These are phyloP conservation scores for Beauveria caledonica DNA, from an alignment of 2,329 filamentous ascomycete genomes.

Conservation along the genomic window DNA sequence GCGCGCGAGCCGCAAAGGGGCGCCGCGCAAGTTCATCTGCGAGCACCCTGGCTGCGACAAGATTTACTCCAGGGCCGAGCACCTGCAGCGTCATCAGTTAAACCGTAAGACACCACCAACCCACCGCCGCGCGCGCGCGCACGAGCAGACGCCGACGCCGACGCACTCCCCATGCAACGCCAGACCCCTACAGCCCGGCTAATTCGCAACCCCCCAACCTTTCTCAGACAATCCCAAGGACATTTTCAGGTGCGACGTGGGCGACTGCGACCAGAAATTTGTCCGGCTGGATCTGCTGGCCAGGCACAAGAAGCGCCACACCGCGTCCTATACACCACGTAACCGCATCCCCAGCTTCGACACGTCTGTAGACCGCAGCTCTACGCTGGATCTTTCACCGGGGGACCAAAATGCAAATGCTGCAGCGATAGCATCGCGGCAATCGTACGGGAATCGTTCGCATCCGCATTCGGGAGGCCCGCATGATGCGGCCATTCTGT, in stretches of 20 bases:
- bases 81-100: conserved; percentile 72
- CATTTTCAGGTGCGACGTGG: conserved; percentile 69
- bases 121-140: conserved; percentile 12
- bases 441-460: conserved; percentile 16
- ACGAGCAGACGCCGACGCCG: background rate
- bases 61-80: conserved; percentile 72
- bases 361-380: conserved; percentile 20
- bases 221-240: conserved; percentile 65
- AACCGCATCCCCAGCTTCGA: conserved; percentile 43
- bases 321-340: conserved; percentile 42
- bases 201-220: conserved; percentile 3
- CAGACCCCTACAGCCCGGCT: conserved; percentile 13
- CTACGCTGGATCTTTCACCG: background rate
- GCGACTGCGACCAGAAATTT: conserved; percentile 67
- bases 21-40: conserved; percentile 50
- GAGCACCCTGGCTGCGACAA: conserved; percentile 66
- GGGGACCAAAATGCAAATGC: background rate
- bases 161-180: conserved; percentile 4
- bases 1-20: conserved; percentile 43
- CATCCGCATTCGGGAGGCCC: conserved; percentile 28
- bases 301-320: conserved; percentile 59
- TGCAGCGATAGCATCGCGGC: background rate
- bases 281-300: conserved; percentile 70
- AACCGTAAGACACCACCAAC: conserved; percentile 54
- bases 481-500: conserved; percentile 38